Evolutionary conservation across 2,329 filamentous ascomycete species (phyloP), one percentile per base, ranked within the genome.

Genomic region (Pseudocercospora fuligena): DNA sequence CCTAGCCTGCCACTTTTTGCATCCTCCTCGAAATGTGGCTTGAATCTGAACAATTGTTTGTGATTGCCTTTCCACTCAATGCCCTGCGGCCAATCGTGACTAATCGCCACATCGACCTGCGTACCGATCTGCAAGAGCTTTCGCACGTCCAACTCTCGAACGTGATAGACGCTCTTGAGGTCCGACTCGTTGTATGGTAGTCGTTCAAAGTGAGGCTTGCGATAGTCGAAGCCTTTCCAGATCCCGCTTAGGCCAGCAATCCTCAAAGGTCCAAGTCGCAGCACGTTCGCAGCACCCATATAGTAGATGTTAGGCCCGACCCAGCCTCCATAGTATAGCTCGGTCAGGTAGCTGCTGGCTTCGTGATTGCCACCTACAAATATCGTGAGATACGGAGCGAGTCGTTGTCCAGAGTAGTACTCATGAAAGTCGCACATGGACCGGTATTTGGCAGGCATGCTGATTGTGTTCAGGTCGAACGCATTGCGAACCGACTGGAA

Each of bases 271-370:
- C 94, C 94, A 33, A 96, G 83, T 19, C 90, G 89, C 47, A 99
- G 78, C 8, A 99, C 90, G 76, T 97, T 97, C 66, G 95, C 93
- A 36, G 93, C 92, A 58, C 95, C 95, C 78, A 98, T 86, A 80
- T 97, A 99, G 83, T 97, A 99, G 70, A 99, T 98, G 72, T 95
- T 97, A 8, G 93, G 93, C 7, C 94, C 94, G 5, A 93, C 95
- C 95, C 95, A 99, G 60, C 95, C 95, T 60, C 95, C 95, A 77
- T 98, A 97, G 82, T 92, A 97, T 0, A 99, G 86, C 80, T 99
- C 95, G 84, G 90, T 95, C 5, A 97, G 83, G 79, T 98, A 89
- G 60, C 92, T 93, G 74, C 92, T 92, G 0, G 95, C 94, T 81
- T 99, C 95, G 75, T 99, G 95, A 77, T 99, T 99, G 2, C 95